Conservation (phyloP, 75 land plant genomes). For the Cryptomeria japonica region DNA sequence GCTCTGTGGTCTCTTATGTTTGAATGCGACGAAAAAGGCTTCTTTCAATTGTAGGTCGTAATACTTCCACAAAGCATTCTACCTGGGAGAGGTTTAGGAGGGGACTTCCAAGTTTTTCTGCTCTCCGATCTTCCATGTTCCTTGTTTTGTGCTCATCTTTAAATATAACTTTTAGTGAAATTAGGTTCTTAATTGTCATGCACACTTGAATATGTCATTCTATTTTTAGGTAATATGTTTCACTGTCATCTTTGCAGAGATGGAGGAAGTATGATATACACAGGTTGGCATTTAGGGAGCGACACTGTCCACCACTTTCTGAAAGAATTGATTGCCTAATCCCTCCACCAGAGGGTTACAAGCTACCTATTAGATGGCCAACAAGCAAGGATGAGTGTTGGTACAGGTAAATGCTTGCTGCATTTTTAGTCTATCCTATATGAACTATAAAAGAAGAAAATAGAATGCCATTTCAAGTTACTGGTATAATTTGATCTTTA, state of each 20-base stretch:
- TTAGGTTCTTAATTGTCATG: neutral
- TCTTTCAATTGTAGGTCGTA: neutral
- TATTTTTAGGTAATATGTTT: neutral
- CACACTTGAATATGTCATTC: neutral
- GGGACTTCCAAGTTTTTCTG: neutral
- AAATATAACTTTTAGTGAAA: neutral
- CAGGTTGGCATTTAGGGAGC: constrained; percentile 83
- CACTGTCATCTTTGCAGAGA: constrained; percentile 42
- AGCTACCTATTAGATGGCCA: constrained; percentile 85
- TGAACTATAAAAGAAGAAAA: neutral
- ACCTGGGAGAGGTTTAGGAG: neutral
- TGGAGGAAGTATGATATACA: constrained; percentile 82
- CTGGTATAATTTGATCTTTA: neutral
- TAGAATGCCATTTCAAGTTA: neutral
- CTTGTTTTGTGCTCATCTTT: neutral
- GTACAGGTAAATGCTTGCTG: constrained; percentile 66
- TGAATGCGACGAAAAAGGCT: neutral
- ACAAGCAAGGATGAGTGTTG: constrained; percentile 83
- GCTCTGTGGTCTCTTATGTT: neutral
- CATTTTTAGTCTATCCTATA: neutral
- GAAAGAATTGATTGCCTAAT: constrained; percentile 84
- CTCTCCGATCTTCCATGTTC: neutral
- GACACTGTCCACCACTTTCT: constrained; percentile 85
- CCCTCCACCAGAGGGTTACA: constrained; percentile 93
- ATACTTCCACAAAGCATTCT: neutral